A percentile compares a stretch with the other conserved stretches of the same genome.
phyloP scores from a whole-genome alignment of 805 yeast species.

The Debaryomyces tyrocola region DNA sequence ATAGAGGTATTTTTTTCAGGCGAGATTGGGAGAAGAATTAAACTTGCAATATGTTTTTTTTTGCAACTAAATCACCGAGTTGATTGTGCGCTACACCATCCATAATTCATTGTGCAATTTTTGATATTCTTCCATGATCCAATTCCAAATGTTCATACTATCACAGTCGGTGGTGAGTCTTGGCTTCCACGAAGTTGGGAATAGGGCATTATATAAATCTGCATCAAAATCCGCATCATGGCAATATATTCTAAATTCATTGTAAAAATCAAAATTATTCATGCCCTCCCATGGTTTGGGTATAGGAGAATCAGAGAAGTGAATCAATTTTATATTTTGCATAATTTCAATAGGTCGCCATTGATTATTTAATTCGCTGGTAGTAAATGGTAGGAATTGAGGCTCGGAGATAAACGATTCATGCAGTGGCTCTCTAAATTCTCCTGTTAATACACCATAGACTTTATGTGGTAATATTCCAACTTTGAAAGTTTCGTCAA shows the following conservation, averaged over 20 bases:
- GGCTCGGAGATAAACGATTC: constrained; percentile 44
- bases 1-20: too few species aligned
- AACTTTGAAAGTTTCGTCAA: constrained; percentile 12
- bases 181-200: constrained; percentile 23
- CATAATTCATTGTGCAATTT: not conserved
- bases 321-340: constrained; percentile 46
- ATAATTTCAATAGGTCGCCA: constrained; percentile 35
- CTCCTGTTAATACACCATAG: constrained; percentile 54
- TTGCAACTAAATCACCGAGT: too few species aligned
- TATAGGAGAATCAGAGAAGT: constrained; percentile 66
- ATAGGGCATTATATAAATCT: constrained; percentile 12
- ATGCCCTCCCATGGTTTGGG: constrained; percentile 61
- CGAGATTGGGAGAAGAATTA: too few species aligned
- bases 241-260: constrained; percentile 26
- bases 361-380: constrained; percentile 13
- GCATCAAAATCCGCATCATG: constrained; percentile 11
- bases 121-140: constrained; percentile 22
- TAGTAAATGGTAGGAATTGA: constrained; percentile 34
- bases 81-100: not conserved
- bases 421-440: constrained; percentile 41
- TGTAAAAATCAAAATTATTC: constrained; percentile 21
- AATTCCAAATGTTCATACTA: constrained; percentile 30
- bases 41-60: too few species aligned
- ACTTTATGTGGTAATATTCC: constrained; percentile 50
- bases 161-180: constrained; percentile 25